A percentile compares a stretch with the other conserved stretches of the same genome.
Conservation (phyloP, 2,329 filamentous ascomycete genomes). For the Elsinoe australis region DNA sequence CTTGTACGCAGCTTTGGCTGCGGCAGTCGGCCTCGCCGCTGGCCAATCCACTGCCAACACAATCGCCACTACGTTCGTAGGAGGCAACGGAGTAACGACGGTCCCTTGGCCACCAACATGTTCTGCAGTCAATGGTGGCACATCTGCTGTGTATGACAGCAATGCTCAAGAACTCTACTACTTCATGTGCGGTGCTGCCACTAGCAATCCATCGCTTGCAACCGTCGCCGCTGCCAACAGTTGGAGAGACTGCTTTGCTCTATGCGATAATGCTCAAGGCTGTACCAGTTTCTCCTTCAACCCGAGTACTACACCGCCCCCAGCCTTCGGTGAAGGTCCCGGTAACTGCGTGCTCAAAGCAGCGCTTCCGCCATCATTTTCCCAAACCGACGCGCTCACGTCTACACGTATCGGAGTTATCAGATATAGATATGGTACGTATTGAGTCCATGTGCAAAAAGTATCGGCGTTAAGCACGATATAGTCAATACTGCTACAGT, state of each 20-base stretch:
- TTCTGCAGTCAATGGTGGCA: neutral
- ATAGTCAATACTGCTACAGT: slow-evolving; percentile 6
- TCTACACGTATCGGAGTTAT: slow-evolving; percentile 9
- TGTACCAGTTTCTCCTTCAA: slow-evolving; percentile 16
- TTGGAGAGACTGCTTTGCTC: slow-evolving; percentile 14
- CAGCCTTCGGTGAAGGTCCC: slow-evolving; percentile 3
- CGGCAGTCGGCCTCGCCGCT: neutral
- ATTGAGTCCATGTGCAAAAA: neutral
- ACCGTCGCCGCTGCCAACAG: neutral
- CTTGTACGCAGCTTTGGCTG: neutral
- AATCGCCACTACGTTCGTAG: slow-evolving; percentile 5
- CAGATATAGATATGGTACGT: slow-evolving; percentile 9
- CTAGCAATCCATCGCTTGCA: neutral
- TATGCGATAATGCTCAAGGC: slow-evolving; percentile 6
- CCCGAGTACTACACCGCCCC: neutral
- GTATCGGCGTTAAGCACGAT: neutral
- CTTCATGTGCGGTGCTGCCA: slow-evolving; percentile 15
- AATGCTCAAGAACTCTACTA: slow-evolving; percentile 14
- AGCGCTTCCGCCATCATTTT: neutral
- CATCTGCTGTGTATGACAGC: slow-evolving; percentile 10
- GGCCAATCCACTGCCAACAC: slow-evolving; percentile 6
- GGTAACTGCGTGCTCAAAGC: slow-evolving; percentile 8
- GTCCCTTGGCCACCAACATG: slow-evolving; percentile 6
- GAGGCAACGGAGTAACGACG: slow-evolving; percentile 9
- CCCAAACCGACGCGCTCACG: neutral